Conservation (phyloP, 2,329 filamentous ascomycete genomes). For the Emergomyces pasteurianus region DNA sequence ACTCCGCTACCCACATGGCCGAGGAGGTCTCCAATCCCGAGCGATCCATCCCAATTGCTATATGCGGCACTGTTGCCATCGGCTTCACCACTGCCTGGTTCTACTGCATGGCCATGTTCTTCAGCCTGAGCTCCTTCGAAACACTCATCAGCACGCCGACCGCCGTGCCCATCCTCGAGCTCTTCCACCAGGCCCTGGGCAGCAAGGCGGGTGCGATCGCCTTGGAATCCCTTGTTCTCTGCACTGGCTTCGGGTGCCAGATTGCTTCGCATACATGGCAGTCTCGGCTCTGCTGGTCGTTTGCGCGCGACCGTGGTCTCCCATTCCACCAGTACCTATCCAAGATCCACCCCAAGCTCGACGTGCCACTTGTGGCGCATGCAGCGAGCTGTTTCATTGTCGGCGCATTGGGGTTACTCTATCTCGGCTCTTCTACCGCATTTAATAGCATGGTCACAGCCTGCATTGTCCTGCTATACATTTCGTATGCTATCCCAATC, state of each 20-base stretch:
- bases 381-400: slow-evolving; percentile 34
- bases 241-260: slow-evolving; percentile 37
- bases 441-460: slow-evolving; percentile 34
- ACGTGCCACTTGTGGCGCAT: slow-evolving; percentile 37
- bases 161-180: slow-evolving; percentile 36
- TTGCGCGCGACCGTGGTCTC: slow-evolving; percentile 40
- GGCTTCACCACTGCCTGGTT: slow-evolving; percentile 40
- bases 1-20: slow-evolving; percentile 40
- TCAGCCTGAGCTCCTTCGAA: slow-evolving; percentile 36
- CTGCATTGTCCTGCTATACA: slow-evolving; percentile 37
- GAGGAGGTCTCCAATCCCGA: slow-evolving; percentile 39
- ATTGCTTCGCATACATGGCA: slow-evolving; percentile 41
- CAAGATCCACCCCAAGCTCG: slow-evolving; percentile 28
- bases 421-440: slow-evolving; percentile 32
- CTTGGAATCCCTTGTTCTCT: slow-evolving; percentile 35
- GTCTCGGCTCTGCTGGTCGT: slow-evolving; percentile 40
- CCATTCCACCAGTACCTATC: slow-evolving; percentile 33
- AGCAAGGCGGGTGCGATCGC: slow-evolving; percentile 36
- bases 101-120: slow-evolving; percentile 39
- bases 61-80: slow-evolving; percentile 38
- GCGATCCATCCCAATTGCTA: slow-evolving; percentile 38
- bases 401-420: slow-evolving; percentile 35
- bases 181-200: slow-evolving; percentile 34
- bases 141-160: slow-evolving; percentile 30
- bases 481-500: slow-evolving; percentile 37